Conservation (phyloP, 148 eudicot genomes). For the Camellia japonica region DNA sequence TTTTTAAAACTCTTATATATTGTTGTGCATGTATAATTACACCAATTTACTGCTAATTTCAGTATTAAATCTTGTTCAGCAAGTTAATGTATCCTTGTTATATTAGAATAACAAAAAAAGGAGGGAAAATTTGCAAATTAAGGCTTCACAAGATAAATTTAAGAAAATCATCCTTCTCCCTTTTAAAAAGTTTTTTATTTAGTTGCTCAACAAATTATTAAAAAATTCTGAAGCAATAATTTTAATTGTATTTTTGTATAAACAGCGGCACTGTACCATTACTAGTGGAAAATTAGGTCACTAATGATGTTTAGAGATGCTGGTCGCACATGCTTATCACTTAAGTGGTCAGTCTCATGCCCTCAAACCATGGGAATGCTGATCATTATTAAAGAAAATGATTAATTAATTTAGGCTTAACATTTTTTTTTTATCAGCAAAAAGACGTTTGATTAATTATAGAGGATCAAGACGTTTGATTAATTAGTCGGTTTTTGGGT, state of each 20-base stretch:
- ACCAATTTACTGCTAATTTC: background rate
- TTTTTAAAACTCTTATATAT: no score
- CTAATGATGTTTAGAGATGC: background rate
- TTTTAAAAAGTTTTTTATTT: no score
- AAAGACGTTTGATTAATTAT: background rate
- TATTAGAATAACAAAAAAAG: background rate
- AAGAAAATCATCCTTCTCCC: background rate
- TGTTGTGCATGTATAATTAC: no score
- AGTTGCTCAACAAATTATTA: background rate
- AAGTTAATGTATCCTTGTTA: no score
- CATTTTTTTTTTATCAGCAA: background rate
- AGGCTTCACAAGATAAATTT: background rate
- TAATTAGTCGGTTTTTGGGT: conserved; percentile 1
- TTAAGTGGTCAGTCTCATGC: background rate
- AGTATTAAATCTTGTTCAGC: no score
- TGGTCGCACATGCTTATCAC: background rate
- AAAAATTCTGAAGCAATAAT: no score
- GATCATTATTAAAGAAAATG: background rate
- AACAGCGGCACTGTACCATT: background rate
- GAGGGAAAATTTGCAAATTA: background rate
- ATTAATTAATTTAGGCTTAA: background rate
- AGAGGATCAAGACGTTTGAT: background rate
- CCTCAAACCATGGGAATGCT: no score
- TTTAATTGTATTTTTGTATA: background rate
- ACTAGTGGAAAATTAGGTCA: background rate